These are phyloP conservation scores for Moniliella sp. DNA, from an alignment of 1,284 basidiomycete species.

Conservation along the genomic window DNA sequence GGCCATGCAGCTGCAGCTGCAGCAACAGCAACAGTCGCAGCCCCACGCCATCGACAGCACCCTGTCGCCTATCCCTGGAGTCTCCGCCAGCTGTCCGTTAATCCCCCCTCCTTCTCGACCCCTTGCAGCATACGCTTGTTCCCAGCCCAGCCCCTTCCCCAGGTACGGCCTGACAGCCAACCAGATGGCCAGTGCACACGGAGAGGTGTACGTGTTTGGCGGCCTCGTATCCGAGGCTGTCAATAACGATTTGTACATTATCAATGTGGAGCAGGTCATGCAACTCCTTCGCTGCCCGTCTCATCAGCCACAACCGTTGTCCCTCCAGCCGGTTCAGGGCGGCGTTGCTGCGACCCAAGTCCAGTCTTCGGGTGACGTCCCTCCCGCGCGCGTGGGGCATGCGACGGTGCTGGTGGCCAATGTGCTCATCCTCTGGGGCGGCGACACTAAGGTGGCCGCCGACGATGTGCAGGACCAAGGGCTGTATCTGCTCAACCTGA, in stretches of 20 bases:
- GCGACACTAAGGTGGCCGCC: constrained; percentile 58
- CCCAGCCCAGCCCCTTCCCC: constrained; percentile 53
- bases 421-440: constrained; percentile 92
- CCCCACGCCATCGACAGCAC: constrained; percentile 5
- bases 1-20: no score
- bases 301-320: constrained; percentile 38
- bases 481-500: constrained; percentile 80
- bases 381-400: constrained; percentile 76
- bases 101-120: constrained; percentile 27
- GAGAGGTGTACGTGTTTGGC: constrained; percentile 88
- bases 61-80: constrained; percentile 32
- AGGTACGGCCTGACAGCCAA: constrained; percentile 94
- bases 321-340: constrained; percentile 10
- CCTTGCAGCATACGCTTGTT: constrained; percentile 24
- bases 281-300: constrained; percentile 42
- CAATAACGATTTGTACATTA: constrained; percentile 67
- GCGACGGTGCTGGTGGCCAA: constrained; percentile 83
- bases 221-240: constrained; percentile 78
- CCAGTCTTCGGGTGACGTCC: constrained; percentile 63
- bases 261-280: constrained; percentile 40
- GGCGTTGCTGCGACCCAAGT: constrained; percentile 40
- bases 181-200: constrained; percentile 48
- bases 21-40: not conserved
- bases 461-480: constrained; percentile 74
- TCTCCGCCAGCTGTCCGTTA: constrained; percentile 24